A percentile compares a stretch with the other conserved stretches of the same genome.
These are phyloP conservation scores for Plasmodium fragile DNA, from an alignment of 169 alveolate genomes.

Conservation along the genomic window DNA sequence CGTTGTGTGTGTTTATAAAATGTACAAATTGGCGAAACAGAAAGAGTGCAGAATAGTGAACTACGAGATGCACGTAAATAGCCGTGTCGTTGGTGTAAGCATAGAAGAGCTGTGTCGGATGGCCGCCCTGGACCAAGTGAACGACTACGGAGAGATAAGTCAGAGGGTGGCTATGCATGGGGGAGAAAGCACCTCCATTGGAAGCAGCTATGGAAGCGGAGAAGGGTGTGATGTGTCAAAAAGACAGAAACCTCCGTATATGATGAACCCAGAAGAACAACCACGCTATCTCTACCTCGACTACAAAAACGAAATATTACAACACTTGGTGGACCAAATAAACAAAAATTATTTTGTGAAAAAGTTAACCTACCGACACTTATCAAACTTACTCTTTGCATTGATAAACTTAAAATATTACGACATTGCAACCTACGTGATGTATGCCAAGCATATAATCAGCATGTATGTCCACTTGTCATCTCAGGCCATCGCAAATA, in stretches of 20 bases:
- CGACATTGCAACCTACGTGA: slow-evolving; percentile 35
- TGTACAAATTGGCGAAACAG: slow-evolving; percentile 46
- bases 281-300: slow-evolving; percentile 2
- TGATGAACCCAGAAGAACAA: background rate
- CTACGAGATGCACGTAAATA: slow-evolving; percentile 12
- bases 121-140: slow-evolving; percentile 1
- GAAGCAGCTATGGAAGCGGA: background rate
- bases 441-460: slow-evolving; percentile 43
- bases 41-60: slow-evolving; percentile 40
- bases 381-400: slow-evolving; percentile 54
- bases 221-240: background rate
- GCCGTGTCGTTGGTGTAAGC: slow-evolving; percentile 10
- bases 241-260: background rate
- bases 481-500: slow-evolving; percentile 58
- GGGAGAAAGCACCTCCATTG: background rate
- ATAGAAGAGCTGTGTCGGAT: slow-evolving; percentile 21
- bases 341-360: slow-evolving; percentile 66
- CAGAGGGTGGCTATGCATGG: background rate
- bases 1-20: slow-evolving; percentile 58
- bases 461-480: slow-evolving; percentile 57
- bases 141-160: slow-evolving; percentile 22
- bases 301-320: slow-evolving; percentile 62
- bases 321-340: slow-evolving; percentile 32
- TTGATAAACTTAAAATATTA: slow-evolving; percentile 60
- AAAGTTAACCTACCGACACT: slow-evolving; percentile 61